These are phyloP conservation scores for Bondarzewia mesenterica DNA, from an alignment of 1,284 basidiomycete genomes.

Conservation along the genomic window DNA sequence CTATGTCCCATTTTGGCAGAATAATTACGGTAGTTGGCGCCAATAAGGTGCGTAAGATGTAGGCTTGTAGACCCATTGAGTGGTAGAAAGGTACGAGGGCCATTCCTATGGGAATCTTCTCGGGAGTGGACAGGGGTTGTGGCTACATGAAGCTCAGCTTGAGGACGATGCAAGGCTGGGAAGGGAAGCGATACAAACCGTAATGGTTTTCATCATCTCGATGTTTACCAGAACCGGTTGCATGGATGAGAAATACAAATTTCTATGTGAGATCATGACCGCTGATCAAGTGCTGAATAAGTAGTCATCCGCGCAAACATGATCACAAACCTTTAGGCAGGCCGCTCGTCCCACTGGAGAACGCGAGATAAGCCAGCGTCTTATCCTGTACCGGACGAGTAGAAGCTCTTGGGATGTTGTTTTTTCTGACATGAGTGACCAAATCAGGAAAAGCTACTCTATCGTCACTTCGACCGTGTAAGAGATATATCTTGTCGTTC, in stretches of 20 bases:
- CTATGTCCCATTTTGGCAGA: constrained; percentile 52
- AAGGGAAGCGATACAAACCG: constrained; percentile 20
- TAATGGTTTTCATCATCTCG: constrained; percentile 21
- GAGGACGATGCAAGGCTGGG: constrained; percentile 24
- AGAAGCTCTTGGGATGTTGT: constrained; percentile 31
- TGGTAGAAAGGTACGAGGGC: constrained; percentile 66
- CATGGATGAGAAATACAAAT: constrained; percentile 41
- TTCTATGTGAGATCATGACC: constrained; percentile 71
- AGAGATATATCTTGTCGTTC: constrained; percentile 42
- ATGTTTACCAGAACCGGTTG: constrained; percentile 30
- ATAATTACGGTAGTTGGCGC: constrained; percentile 41
- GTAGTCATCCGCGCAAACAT: not conserved
- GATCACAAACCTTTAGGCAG: constrained; percentile 55
- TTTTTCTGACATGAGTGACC: constrained; percentile 30
- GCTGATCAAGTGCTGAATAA: constrained; percentile 28
- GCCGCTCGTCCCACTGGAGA: constrained; percentile 74
- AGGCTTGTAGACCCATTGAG: constrained; percentile 50
- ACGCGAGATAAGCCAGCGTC: constrained; percentile 64
- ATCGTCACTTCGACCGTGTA: constrained; percentile 36
- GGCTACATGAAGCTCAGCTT: constrained; percentile 6
- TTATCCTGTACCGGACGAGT: constrained; percentile 40
- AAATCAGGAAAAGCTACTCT: constrained; percentile 37
- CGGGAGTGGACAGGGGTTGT: constrained; percentile 27
- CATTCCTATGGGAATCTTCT: constrained; percentile 37
- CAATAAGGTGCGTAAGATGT: constrained; percentile 40